These are phyloP conservation scores for Paramecium tetraurelia DNA, from an alignment of 73 alveolate genomes.

Conservation along the genomic window DNA sequence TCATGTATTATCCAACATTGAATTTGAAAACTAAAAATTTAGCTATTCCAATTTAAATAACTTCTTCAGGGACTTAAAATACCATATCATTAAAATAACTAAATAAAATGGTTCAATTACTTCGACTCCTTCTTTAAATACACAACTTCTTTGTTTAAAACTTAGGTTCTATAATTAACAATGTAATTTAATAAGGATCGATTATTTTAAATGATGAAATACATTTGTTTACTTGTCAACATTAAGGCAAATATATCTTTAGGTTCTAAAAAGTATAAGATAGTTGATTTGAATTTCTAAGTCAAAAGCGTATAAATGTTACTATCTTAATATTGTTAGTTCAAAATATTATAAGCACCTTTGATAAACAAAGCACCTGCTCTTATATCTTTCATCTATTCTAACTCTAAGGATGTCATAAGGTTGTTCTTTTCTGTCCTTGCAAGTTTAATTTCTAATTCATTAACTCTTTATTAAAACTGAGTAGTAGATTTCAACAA, in stretches of 20 bases:
- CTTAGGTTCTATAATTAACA: neutral
- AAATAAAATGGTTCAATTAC: neutral
- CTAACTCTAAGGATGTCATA: neutral
- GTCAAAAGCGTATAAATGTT: neutral
- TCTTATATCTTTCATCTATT: conserved; percentile 28
- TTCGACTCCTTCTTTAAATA: neutral
- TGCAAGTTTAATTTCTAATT: neutral
- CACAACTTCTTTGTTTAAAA: neutral
- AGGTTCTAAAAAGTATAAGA: neutral
- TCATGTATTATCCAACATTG: conserved; percentile 36
- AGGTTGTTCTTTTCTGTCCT: neutral
- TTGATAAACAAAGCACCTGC: neutral
- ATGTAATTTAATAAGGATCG: neutral
- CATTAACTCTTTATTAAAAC: neutral
- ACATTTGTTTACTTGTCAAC: neutral
- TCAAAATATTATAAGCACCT: neutral
- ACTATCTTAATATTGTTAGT: neutral
- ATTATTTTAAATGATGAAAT: neutral
- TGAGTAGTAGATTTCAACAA: neutral
- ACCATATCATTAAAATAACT: conserved; percentile 31
- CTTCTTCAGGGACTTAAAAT: neutral
- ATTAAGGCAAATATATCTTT: neutral
- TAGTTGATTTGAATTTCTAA: neutral
- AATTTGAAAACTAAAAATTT: conserved; percentile 43
- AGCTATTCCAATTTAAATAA: neutral